Conservation (phyloP, 2,329 filamentous ascomycete species). For the Cylindrodendrum hubeiense region DNA sequence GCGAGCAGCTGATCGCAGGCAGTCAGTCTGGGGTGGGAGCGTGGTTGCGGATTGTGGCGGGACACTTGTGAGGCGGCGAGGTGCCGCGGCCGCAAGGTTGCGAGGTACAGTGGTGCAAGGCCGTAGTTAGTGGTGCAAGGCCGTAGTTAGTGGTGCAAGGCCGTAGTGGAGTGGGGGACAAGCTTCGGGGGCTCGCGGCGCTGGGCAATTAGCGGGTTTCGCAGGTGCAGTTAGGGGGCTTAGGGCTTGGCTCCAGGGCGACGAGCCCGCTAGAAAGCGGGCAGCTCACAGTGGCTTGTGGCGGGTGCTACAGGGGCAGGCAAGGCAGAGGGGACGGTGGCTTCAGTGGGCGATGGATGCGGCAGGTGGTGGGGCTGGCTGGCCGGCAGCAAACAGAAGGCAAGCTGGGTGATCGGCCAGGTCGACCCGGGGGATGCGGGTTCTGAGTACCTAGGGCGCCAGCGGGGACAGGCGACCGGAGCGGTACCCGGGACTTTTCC, state of each 20-base stretch:
- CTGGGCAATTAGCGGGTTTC: constrained; percentile 20
- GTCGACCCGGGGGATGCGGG: constrained; percentile 25
- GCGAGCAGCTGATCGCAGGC: constrained; percentile 22
- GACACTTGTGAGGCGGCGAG: constrained; percentile 32
- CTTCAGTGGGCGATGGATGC: constrained; percentile 15
- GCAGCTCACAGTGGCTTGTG: constrained; percentile 15
- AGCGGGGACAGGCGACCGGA: constrained; percentile 11
- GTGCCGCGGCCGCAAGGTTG: constrained; percentile 12
- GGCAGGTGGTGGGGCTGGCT: constrained; percentile 16
- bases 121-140: constrained; percentile 18
- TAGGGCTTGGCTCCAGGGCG: background rate
- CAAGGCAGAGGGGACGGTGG: background rate
- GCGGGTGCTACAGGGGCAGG: constrained; percentile 14
- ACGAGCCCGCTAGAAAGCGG: background rate
- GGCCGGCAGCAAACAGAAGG: constrained; percentile 7
- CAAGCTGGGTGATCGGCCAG: constrained; percentile 25
- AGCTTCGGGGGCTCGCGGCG: constrained; percentile 33
- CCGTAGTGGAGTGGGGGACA: constrained; percentile 30
- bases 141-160: background rate
- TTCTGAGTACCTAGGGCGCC: constrained; percentile 26
- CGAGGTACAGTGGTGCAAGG: constrained; percentile 22
- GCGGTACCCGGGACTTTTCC: constrained; percentile 30
- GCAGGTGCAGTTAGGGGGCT: background rate
- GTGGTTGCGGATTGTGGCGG: constrained; percentile 26
- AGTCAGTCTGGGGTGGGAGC: constrained; percentile 11